A percentile compares a stretch with the other conserved stretches of the same genome.
phyloP scores from a whole-genome alignment of 306 rosid species.

The Glycine latifolia region DNA sequence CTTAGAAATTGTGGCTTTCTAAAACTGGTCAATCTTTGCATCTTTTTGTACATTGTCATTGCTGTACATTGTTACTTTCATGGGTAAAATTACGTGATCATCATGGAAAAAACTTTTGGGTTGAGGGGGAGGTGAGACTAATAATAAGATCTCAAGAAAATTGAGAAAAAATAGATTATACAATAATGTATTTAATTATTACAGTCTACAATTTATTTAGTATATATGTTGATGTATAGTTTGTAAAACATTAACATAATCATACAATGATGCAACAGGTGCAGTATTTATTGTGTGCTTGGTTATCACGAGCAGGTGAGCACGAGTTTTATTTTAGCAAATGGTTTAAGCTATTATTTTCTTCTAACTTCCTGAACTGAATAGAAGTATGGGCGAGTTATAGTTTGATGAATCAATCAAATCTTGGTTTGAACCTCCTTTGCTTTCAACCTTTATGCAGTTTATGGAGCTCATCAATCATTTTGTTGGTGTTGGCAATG shows the following conservation, averaged over 20 bases:
- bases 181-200: constrained; percentile 5
- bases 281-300: constrained; percentile 98
- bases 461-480: constrained; percentile 94
- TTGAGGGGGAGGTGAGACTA: not conserved
- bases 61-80: constrained; percentile 1
- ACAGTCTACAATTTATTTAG: constrained; percentile 27
- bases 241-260: constrained; percentile 45
- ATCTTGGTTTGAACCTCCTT: constrained; percentile 41
- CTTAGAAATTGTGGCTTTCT: constrained; percentile 29
- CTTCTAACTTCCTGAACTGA: constrained; percentile 33
- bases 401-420: constrained; percentile 38
- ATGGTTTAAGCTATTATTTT: constrained; percentile 30
- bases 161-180: constrained; percentile 32
- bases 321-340: constrained; percentile 38
- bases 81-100: constrained; percentile 11
- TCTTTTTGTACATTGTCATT: constrained; percentile 7
- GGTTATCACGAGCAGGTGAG: constrained; percentile 89
- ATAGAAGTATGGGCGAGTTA: constrained; percentile 31
- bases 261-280: constrained; percentile 66
- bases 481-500: constrained; percentile 90
- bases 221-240: constrained; percentile 22
- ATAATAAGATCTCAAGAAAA: constrained; percentile 23
- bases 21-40: constrained; percentile 21
- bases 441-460: constrained; percentile 59
- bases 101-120: constrained; percentile 11